Conservation (phyloP, 1,284 basidiomycete species). For the Ustilago loliicola region DNA sequence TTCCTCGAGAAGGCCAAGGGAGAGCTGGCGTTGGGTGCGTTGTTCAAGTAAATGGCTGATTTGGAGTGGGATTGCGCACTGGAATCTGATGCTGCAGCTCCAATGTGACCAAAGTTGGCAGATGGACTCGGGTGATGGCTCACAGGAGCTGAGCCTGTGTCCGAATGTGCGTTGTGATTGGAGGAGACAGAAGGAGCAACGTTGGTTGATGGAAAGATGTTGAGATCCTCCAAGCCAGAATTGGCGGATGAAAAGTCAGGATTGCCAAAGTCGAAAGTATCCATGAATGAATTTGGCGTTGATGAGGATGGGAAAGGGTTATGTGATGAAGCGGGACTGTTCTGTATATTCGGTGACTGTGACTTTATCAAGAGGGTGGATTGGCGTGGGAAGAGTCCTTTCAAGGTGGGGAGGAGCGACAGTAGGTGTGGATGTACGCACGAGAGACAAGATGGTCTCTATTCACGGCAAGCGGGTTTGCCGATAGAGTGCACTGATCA, state of each 20-base stretch:
- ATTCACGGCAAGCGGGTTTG: too few relatives aligned
- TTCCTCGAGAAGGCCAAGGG: conserved; percentile 34
- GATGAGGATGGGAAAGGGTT: conserved; percentile 39
- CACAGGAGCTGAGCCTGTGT: conserved; percentile 41
- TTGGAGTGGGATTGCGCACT: conserved; percentile 13
- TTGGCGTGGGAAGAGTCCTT: neutral
- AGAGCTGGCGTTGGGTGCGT: conserved; percentile 36
- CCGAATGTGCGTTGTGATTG: conserved; percentile 30
- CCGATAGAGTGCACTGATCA: too few relatives aligned
- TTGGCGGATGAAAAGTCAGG: conserved; percentile 46
- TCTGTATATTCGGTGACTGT: conserved; percentile 29
- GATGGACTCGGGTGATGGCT: conserved; percentile 54
- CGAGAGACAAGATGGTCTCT: too few relatives aligned
- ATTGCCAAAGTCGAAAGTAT: conserved; percentile 60
- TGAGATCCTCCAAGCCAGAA: conserved; percentile 52
- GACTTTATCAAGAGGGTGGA: neutral
- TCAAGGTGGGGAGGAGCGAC: too few relatives aligned
- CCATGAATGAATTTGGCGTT: conserved; percentile 56
- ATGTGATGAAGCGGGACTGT: conserved; percentile 40
- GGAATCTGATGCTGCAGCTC: conserved; percentile 12
- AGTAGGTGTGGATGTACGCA: too few relatives aligned
- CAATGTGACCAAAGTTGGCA: conserved; percentile 16
- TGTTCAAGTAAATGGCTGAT: conserved; percentile 17
- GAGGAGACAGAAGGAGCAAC: conserved; percentile 20
- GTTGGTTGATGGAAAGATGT: conserved; percentile 40